These are phyloP conservation scores for Curvularia spicifera DNA, from an alignment of 2,329 filamentous ascomycete genomes.

Conservation along the genomic window DNA sequence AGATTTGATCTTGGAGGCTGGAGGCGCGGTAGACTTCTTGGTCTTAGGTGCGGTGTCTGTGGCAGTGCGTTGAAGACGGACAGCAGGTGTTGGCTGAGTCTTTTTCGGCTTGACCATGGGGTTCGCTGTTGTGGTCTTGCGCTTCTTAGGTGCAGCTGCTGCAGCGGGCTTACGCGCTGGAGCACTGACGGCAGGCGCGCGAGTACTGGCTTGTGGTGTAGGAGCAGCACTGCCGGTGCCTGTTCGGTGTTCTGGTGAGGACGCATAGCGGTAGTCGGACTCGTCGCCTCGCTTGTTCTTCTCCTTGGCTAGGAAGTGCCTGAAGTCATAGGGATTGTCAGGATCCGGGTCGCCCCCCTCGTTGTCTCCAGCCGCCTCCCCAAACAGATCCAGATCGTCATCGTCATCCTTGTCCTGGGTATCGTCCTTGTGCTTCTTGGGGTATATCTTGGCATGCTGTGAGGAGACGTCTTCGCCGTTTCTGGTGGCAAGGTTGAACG, in stretches of 20 bases:
- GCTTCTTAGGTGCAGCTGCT: slow-evolving; percentile 36
- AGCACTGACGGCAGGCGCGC: slow-evolving; percentile 22
- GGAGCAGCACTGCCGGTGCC: slow-evolving; percentile 39
- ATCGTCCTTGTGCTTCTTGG: slow-evolving; percentile 33
- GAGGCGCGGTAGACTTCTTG: slow-evolving; percentile 31
- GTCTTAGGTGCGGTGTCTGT: slow-evolving; percentile 23
- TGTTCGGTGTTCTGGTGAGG: slow-evolving; percentile 40
- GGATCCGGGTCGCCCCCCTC: slow-evolving; percentile 50
- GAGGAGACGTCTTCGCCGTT: slow-evolving; percentile 69
- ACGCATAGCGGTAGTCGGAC: slow-evolving; percentile 36
- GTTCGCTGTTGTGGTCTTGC: slow-evolving; percentile 33
- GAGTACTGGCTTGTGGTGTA: slow-evolving; percentile 38
- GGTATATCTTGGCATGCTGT: slow-evolving; percentile 70
- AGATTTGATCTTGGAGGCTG: slow-evolving; percentile 43
- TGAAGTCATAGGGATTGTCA: slow-evolving; percentile 57
- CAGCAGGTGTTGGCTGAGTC: slow-evolving; percentile 31
- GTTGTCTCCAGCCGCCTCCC: slow-evolving; percentile 35
- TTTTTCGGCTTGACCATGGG: slow-evolving; percentile 37
- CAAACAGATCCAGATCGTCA: slow-evolving; percentile 35
- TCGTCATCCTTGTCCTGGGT: slow-evolving; percentile 38
- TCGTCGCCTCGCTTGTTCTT: slow-evolving; percentile 43
- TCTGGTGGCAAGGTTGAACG: slow-evolving; percentile 82
- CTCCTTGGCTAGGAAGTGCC: slow-evolving; percentile 52
- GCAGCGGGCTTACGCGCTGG: slow-evolving; percentile 21
- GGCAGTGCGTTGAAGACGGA: slow-evolving; percentile 48